Evolutionary conservation across 768 basidiomycete species (phyloP).

Genomic region (Lactifluus subvellereus): DNA sequence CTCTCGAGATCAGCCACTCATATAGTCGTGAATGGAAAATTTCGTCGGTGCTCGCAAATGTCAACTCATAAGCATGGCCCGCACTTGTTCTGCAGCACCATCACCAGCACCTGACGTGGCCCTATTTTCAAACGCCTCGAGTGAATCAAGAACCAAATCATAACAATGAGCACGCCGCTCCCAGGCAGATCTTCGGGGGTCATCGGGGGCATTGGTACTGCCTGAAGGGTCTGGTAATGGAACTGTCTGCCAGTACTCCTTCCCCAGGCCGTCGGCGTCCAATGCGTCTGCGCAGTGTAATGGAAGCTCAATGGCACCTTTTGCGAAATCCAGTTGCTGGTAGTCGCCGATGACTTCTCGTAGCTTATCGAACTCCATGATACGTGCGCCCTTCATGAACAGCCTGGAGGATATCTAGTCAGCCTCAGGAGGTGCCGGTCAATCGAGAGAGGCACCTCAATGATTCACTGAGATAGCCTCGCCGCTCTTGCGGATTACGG

Average conservation of each 20-base stretch:
- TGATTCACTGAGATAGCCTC: constrained; percentile 80
- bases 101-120: constrained; percentile 32
- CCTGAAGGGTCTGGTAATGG: background rate
- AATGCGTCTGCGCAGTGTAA: constrained; percentile 73
- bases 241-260: constrained; percentile 68
- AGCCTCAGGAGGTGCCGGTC: background rate
- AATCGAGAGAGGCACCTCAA: constrained; percentile 51
- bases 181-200: constrained; percentile 48
- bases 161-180: constrained; percentile 71
- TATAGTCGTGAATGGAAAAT: constrained; percentile 93
- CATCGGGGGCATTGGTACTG: constrained; percentile 20
- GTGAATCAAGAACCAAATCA: constrained; percentile 73
- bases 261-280: constrained; percentile 70
- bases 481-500: constrained; percentile 63
- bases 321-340: constrained; percentile 74
- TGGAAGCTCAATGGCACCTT: constrained; percentile 83
- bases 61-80: constrained; percentile 83
- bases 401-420: constrained; percentile 43
- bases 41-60: constrained; percentile 79
- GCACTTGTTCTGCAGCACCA: constrained; percentile 60
- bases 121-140: constrained; percentile 71
- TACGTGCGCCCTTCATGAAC: constrained; percentile 83
- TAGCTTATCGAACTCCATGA: constrained; percentile 77
- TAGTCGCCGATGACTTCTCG: constrained; percentile 88
- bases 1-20: constrained; percentile 82